These are phyloP conservation scores for Vinca major DNA, from an alignment of 305 asterid species.

Conservation along the genomic window DNA sequence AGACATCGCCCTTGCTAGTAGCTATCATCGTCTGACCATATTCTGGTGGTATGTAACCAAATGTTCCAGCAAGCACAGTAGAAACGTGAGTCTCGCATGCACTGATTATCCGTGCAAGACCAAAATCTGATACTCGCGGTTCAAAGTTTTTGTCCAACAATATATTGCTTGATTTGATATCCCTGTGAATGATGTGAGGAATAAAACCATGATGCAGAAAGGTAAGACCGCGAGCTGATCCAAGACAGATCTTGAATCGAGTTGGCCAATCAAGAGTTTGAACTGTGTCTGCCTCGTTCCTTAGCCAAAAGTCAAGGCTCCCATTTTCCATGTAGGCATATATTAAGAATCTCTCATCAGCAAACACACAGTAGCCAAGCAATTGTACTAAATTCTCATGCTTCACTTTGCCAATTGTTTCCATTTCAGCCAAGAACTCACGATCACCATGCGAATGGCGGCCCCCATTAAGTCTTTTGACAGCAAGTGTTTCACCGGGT, in stretches of 20 bases:
- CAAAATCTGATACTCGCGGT: slow-evolving; percentile 61
- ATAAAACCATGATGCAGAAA: slow-evolving; percentile 74
- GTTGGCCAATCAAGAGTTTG: slow-evolving; percentile 45
- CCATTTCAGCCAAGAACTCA: slow-evolving; percentile 76
- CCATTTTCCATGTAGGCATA: slow-evolving; percentile 88
- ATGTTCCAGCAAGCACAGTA: slow-evolving; percentile 66
- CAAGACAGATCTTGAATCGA: slow-evolving; percentile 45
- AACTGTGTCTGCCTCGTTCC: slow-evolving; percentile 30
- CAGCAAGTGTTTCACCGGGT: slow-evolving; percentile 49
- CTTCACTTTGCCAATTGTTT: slow-evolving; percentile 70
- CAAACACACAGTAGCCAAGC: slow-evolving; percentile 61
- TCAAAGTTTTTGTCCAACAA: slow-evolving; percentile 38
- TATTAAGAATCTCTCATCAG: slow-evolving; percentile 59
- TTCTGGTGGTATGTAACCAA: slow-evolving; percentile 87
- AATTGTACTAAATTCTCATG: slow-evolving; percentile 58
- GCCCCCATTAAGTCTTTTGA: slow-evolving; percentile 68
- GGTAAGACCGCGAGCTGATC: slow-evolving; percentile 60
- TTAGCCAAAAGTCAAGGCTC: slow-evolving; percentile 69
- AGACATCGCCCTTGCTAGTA: slow-evolving; percentile 66
- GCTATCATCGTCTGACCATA: slow-evolving; percentile 81
- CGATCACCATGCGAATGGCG: slow-evolving; percentile 58
- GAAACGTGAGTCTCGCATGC: slow-evolving; percentile 80
- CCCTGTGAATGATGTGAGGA: slow-evolving; percentile 64
- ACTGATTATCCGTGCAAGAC: slow-evolving; percentile 70
- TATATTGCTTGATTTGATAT: slow-evolving; percentile 53